Percentiles rank a stretch among this genome's conserved stretches.
phyloP scores from a whole-genome alignment of 768 basidiomycete genomes.

The Tulasnella sp. region DNA sequence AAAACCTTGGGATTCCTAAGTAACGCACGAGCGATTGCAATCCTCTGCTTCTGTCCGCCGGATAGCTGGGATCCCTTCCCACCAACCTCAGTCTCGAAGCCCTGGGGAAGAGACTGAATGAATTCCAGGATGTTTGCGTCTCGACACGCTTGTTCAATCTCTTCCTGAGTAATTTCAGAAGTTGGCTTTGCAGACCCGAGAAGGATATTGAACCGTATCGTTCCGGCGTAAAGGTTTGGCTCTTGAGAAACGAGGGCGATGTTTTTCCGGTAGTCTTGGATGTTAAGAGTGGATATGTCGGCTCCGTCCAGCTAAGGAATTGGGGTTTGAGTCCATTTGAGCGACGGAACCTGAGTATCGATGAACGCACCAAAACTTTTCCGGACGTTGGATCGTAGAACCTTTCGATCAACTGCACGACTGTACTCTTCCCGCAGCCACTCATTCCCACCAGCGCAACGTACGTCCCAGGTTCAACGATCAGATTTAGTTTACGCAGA shows the following conservation, averaged over 20 bases:
- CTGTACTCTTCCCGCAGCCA: slow-evolving; percentile 40
- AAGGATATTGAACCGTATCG: slow-evolving; percentile 86
- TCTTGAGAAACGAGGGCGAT: slow-evolving; percentile 92
- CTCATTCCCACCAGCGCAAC: slow-evolving; percentile 42
- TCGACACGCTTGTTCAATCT: slow-evolving; percentile 82
- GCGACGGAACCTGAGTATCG: not conserved
- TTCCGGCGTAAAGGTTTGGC: slow-evolving; percentile 88
- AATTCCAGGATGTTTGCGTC: slow-evolving; percentile 92
- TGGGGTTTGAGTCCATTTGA: not conserved
- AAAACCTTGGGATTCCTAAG: slow-evolving; percentile 88
- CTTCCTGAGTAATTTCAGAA: slow-evolving; percentile 80
- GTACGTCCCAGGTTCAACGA: slow-evolving; percentile 39
- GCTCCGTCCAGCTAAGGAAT: slow-evolving; percentile 69
- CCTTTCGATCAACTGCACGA: slow-evolving; percentile 40
- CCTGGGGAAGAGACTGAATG: slow-evolving; percentile 80
- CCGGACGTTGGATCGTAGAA: slow-evolving; percentile 42
- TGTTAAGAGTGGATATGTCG: slow-evolving; percentile 73
- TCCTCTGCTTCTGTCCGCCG: slow-evolving; percentile 82
- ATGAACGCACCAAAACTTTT: slow-evolving; percentile 33
- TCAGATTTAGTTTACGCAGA: slow-evolving; percentile 40
- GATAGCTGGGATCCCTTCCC: slow-evolving; percentile 78
- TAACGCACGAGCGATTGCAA: slow-evolving; percentile 90
- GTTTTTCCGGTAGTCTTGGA: slow-evolving; percentile 85
- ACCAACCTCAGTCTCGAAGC: too few species aligned
- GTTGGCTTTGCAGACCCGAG: slow-evolving; percentile 79